phyloP scores from a whole-genome alignment of 768 basidiomycete genomes.

The Termitomyces sp. region DNA sequence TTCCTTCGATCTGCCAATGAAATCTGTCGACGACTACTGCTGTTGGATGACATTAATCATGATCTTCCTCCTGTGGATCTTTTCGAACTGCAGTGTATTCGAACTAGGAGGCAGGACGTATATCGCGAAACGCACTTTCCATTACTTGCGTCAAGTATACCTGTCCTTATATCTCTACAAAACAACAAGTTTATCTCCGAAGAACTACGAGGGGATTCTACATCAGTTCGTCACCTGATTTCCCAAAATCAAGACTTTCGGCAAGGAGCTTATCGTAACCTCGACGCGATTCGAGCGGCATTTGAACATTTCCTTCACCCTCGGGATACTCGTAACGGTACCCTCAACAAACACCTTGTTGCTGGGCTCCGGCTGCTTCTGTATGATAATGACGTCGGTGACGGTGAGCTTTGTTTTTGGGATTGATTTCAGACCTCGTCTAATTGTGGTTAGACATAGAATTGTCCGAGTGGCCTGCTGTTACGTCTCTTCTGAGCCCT shows the following conservation, averaged over 20 bases:
- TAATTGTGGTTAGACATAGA: slow-evolving; percentile 32
- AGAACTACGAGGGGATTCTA: slow-evolving; percentile 41
- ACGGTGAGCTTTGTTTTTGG: slow-evolving; percentile 31
- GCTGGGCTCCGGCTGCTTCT: slow-evolving; percentile 63
- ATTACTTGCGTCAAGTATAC: slow-evolving; percentile 55
- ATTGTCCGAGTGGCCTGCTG: slow-evolving; percentile 52
- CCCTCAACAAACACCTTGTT: slow-evolving; percentile 55
- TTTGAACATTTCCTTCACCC: slow-evolving; percentile 61
- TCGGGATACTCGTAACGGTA: slow-evolving; percentile 37
- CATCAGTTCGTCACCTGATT: slow-evolving; percentile 48
- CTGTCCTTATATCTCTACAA: slow-evolving; percentile 67
- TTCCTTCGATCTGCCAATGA: slow-evolving; percentile 60
- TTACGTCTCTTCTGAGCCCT: slow-evolving; percentile 66
- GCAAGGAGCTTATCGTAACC: slow-evolving; percentile 68
- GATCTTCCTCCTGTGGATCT: slow-evolving; percentile 40
- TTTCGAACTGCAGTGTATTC: slow-evolving; percentile 62
- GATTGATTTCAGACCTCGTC: not conserved
- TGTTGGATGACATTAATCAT: slow-evolving; percentile 43
- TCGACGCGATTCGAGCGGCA: slow-evolving; percentile 61
- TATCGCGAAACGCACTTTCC: slow-evolving; percentile 65
- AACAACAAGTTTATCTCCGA: slow-evolving; percentile 47
- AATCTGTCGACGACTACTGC: slow-evolving; percentile 54
- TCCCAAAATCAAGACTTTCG: slow-evolving; percentile 67
- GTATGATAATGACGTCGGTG: slow-evolving; percentile 43
- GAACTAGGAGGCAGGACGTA: slow-evolving; percentile 62